phyloP scores from a whole-genome alignment of 345 rosid genomes.

The Eucalyptus viminalis region DNA sequence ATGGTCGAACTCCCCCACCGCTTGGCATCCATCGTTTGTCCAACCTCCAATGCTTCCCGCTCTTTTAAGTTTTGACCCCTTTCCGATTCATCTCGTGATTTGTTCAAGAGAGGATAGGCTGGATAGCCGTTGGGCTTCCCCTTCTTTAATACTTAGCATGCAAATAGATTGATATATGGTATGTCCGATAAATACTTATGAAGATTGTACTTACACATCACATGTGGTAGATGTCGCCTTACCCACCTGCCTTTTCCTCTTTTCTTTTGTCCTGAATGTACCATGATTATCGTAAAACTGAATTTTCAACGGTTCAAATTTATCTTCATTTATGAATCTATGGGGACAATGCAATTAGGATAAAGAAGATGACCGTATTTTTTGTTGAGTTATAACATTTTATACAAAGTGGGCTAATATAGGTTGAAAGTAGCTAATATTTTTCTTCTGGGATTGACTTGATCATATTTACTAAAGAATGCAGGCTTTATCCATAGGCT shows the following conservation, averaged over 20 bases:
- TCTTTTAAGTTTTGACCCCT: not conserved
- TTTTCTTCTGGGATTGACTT: accelerated
- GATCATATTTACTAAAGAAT: not conserved
- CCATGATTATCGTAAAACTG: no score
- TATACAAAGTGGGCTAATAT: not conserved
- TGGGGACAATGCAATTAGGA: not conserved
- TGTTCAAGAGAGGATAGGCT: not conserved
- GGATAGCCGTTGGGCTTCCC: not conserved
- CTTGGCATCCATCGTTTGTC: not conserved
- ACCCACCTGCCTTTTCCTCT: not conserved
- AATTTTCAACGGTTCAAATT: no score
- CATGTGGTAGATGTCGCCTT: accelerated
- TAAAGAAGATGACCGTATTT: not conserved
- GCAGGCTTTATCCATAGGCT: not conserved
- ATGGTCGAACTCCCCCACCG: not conserved
- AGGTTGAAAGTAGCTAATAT: not conserved
- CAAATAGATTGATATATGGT: not conserved
- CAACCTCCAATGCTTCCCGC: not conserved
- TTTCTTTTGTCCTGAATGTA: not conserved
- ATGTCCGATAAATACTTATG: not conserved
- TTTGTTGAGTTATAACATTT: not conserved
- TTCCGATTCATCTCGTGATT: not conserved
- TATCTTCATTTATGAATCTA: not conserved
- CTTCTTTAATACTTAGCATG: not conserved
- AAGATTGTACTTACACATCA: not conserved